Evolutionary conservation across 2,329 filamentous ascomycete genomes (phyloP).

Genomic region (Penicillium sp.): DNA sequence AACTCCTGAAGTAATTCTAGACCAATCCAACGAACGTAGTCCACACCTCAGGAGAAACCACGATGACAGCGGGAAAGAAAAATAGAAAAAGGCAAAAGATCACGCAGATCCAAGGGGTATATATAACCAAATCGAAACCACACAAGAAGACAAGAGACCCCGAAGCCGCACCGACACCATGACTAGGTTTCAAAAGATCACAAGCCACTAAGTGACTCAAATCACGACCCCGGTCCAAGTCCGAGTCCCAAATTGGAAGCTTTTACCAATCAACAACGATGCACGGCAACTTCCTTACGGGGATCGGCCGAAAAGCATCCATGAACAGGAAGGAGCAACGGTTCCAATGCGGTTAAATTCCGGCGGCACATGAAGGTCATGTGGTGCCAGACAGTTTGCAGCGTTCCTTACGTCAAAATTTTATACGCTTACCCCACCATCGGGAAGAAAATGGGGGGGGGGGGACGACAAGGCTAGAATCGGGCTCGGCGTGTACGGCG

Average conservation of each 20-base stretch:
- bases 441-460: neutral
- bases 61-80: neutral
- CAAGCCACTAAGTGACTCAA: neutral
- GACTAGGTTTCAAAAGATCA: neutral
- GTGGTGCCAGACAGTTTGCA: too few species aligned
- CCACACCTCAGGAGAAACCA: too few species aligned
- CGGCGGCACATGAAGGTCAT: constrained; percentile 2
- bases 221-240: constrained; percentile 8
- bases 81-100: neutral
- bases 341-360: constrained; percentile 12
- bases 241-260: constrained; percentile 1
- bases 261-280: neutral
- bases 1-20: too few species aligned
- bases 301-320: constrained; percentile 16
- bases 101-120: too few species aligned
- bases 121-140: too few species aligned
- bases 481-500: neutral
- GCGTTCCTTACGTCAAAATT: too few species aligned
- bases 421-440: neutral
- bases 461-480: neutral
- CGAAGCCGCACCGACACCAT: neutral
- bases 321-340: constrained; percentile 11
- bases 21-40: too few species aligned
- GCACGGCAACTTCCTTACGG: constrained; percentile 16
- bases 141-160: too few species aligned